Evolutionary conservation across 208 protist genomes (phyloP), one percentile per base, ranked within the genome.

Genomic region (Histomonas meleagridis): DNA sequence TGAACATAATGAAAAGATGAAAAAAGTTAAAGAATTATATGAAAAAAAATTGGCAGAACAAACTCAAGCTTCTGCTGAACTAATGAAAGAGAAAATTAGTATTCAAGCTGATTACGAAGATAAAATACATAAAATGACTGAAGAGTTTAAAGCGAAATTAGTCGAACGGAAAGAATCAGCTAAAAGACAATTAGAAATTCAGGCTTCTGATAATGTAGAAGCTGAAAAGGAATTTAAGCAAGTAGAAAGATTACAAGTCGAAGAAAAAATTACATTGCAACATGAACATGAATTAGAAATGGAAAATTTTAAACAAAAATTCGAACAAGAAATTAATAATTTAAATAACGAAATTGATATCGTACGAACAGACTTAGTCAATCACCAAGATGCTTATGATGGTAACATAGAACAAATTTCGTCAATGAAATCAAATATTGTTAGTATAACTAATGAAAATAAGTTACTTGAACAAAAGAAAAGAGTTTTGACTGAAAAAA

Each of bases 21-120:
- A 55, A 35, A 51, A 43, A 86, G 76, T 86, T 51, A 86, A 86
- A 55, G 76, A 86, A 55, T 46, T 86, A 35, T 86, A 86, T 55
- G 76, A 86, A 86, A 12, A 86, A 26, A 86, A 86, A 38, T 38
- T 86, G 38, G 55, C n/a, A 35, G 76, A 86, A 86, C 46, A 86
- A 48, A 86, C 76, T n/a, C 23, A 86, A 55, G 16, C n/a, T 10
- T 43, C 76, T 32, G 76, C 46, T 9, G 76, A 86, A 55, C 38
- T 86, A 28, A 55, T 86, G 46, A 86, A 86, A 55, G 76, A 86
- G 38, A 86, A 86, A 55, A 86, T 86, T 10, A 51, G 46, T 5
- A 43, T 86, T 7, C 76, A 86, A 55, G 51, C 46, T 46, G 76
- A 86, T 38, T 86, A 46, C 18, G 76, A 86, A 55, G 46, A 86